phyloP scores from a whole-genome alignment of 805 yeast species.

The Priceomyces carsonii region DNA sequence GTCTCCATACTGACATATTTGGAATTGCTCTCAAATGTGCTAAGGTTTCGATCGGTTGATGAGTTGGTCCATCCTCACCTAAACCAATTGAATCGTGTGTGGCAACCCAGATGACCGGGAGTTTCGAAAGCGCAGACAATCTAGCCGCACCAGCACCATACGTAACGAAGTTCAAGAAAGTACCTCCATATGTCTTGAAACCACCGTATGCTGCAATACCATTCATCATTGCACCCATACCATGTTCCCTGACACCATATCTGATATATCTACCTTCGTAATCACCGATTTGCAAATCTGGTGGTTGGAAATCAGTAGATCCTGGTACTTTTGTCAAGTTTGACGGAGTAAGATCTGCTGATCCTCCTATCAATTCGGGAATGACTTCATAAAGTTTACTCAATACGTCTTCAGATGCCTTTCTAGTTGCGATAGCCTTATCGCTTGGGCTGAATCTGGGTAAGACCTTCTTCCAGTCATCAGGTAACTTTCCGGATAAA shows the following conservation, averaged over 20 bases:
- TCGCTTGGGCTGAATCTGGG: slow-evolving; percentile 82
- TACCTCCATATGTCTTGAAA: slow-evolving; percentile 91
- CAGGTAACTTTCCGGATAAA: slow-evolving; percentile 75
- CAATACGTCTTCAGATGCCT: slow-evolving; percentile 82
- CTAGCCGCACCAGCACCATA: slow-evolving; percentile 88
- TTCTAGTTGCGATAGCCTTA: slow-evolving; percentile 88
- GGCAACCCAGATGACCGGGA: slow-evolving; percentile 84
- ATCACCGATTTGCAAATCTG: slow-evolving; percentile 74
- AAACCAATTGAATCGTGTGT: slow-evolving; percentile 89
- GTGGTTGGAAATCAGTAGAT: slow-evolving; percentile 92
- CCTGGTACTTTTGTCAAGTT: slow-evolving; percentile 87
- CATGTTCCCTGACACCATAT: slow-evolving; percentile 99
- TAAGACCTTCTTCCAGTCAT: slow-evolving; percentile 71
- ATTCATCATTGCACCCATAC: slow-evolving; percentile 97
- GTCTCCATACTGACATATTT: slow-evolving; percentile 85
- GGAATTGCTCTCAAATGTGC: slow-evolving; percentile 87
- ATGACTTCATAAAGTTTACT: slow-evolving; percentile 58
- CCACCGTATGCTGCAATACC: slow-evolving; percentile 94
- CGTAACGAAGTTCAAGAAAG: slow-evolving; percentile 89
- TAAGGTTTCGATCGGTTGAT: slow-evolving; percentile 87
- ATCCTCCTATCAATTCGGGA: slow-evolving; percentile 95
- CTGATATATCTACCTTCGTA: slow-evolving; percentile 92
- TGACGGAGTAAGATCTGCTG: slow-evolving; percentile 97
- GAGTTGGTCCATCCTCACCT: slow-evolving; percentile 95
- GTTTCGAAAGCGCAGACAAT: slow-evolving; percentile 80